These are phyloP conservation scores for Pseudocercospora fuligena DNA, from an alignment of 2,329 filamentous ascomycete genomes.

Conservation along the genomic window DNA sequence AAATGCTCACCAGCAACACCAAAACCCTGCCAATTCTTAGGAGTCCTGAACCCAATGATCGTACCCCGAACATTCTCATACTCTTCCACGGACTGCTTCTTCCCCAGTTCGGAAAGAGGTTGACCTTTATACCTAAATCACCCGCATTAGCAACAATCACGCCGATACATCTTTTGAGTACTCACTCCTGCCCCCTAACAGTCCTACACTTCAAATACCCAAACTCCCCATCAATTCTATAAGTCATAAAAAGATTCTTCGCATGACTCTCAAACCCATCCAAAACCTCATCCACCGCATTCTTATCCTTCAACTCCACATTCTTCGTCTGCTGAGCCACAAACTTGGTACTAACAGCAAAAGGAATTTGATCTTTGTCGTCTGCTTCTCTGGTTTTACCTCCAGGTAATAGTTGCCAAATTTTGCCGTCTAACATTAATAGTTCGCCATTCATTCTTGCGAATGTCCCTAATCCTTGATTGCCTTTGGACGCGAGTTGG, in stretches of 20 bases:
- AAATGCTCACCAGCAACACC: slow-evolving; percentile 50
- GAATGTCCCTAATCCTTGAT: slow-evolving; percentile 57
- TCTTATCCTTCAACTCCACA: slow-evolving; percentile 33
- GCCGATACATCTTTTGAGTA: too few species aligned
- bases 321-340: slow-evolving; percentile 35
- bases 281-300: slow-evolving; percentile 35
- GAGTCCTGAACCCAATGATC: slow-evolving; percentile 51
- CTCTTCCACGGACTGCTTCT: slow-evolving; percentile 47
- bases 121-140: slow-evolving; percentile 35
- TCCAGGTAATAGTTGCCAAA: slow-evolving; percentile 49
- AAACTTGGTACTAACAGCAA: slow-evolving; percentile 43
- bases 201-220: slow-evolving; percentile 41
- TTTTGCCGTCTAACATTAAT: slow-evolving; percentile 47
- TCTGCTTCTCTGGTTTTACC: slow-evolving; percentile 43
- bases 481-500: slow-evolving; percentile 53
- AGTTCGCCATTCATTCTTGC: slow-evolving; percentile 51
- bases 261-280: slow-evolving; percentile 35
- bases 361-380: slow-evolving; percentile 46
- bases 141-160: background rate
- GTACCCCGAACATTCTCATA: slow-evolving; percentile 46
- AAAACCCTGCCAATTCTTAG: slow-evolving; percentile 47
- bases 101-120: slow-evolving; percentile 43
- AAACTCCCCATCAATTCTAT: slow-evolving; percentile 39
- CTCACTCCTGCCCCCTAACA: slow-evolving; percentile 38
- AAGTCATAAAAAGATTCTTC: slow-evolving; percentile 43